Base-by-base conservation (phyloP, 2,329 filamentous ascomycete genomes). In the Colletotrichum godetiae region DNA sequence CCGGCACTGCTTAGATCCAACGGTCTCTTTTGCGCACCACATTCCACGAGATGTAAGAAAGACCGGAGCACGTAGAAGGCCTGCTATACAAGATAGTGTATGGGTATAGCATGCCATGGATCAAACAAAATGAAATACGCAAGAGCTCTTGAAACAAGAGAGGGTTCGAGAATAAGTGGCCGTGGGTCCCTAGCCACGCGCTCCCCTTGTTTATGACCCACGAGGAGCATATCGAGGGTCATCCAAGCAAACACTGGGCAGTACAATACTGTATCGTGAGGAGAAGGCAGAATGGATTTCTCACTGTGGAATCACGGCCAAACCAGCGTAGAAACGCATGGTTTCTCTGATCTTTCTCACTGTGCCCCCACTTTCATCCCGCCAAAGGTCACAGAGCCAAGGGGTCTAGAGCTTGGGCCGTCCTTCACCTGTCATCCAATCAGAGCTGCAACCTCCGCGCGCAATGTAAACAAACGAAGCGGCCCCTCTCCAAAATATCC, bases 391-490 rank as follows among this genome's bases (percentile, higher is more conserved):
- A 7, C 60, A 52, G 31, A 46, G 53, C 10, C 58, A 24, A 11
- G 42, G 66, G 42, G 53, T 65, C 31, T 19, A 67, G 67, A 71
- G 71, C 67, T 73, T 71, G 61, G 60, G 57, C 60, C 67, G 52
- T 57, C 55, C 22, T 1, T 24, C 7, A n/a, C 49, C n/a, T 27
- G 24, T 19, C 19, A 35, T 31, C 71, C 71, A 73, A 73, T 73
- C 60, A 57, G 46, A 62, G 29, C 37, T 52, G 13, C 31, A 27
- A 33, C 7, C 33, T 15, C 46, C 10, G 31, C 53, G 42, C 57
- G 55, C 67, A 73, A 73, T 71, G 71, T 73, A 73, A 73, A 73
- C 71, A 73, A 73, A 73, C 58, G 65, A 65, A 65, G 57, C 11
- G 68, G n/a, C 70, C 71, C 71, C 67, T 73, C 71, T 49, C 67